A percentile compares a stretch with the other conserved stretches of the same genome.
Conservation (phyloP, 2,329 filamentous ascomycete species). For the Daldinia sp. region DNA sequence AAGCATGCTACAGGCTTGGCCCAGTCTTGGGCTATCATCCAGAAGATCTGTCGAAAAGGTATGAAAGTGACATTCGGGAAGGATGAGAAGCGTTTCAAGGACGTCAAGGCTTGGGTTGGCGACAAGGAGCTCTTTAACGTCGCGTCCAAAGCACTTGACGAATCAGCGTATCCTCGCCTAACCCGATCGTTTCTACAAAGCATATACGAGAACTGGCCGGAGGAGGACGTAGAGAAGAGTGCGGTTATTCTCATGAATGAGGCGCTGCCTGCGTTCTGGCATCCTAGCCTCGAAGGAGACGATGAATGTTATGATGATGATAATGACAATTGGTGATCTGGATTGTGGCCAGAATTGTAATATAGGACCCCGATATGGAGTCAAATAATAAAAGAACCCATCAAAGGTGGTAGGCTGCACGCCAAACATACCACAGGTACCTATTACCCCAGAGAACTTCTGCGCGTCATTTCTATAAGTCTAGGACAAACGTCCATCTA, state of each 20-base stretch:
- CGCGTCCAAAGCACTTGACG: not conserved
- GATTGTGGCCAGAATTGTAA: not conserved
- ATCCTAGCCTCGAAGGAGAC: no score
- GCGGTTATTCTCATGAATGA: not conserved
- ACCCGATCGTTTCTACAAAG: not conserved
- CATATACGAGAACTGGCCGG: not conserved
- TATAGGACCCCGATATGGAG: not conserved
- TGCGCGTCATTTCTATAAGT: not conserved
- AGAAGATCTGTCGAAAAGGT: not conserved
- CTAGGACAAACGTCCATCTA: not conserved
- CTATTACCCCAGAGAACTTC: not conserved
- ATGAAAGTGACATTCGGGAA: not conserved
- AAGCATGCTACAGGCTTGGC: not conserved
- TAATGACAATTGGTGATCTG: not conserved
- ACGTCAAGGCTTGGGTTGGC: not conserved
- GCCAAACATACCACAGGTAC: not conserved
- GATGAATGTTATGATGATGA: no score
- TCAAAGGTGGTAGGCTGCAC: not conserved
- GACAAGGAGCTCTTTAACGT: not conserved
- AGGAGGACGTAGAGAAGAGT: not conserved
- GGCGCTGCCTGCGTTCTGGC: not conserved
- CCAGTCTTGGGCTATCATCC: not conserved
- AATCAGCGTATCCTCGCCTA: not conserved
- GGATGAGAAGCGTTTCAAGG: not conserved
- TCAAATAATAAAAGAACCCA: not conserved